Evolutionary conservation across 164 flowering plant species (phyloP), one percentile per base, ranked within the genome.

Genomic region (Houttuynia cordata): DNA sequence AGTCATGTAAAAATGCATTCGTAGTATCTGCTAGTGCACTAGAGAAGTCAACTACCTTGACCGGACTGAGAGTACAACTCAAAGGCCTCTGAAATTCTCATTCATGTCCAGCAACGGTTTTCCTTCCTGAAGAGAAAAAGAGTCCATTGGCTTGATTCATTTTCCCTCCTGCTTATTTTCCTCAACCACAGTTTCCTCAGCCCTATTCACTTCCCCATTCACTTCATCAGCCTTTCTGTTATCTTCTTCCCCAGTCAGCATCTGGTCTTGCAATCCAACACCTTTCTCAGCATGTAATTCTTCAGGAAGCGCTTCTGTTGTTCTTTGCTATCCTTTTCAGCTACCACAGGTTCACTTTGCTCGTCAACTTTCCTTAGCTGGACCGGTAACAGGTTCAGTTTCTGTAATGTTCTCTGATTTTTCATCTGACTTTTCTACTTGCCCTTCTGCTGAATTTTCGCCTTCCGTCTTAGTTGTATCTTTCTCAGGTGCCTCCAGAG

Each of bases 1-100:
- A 67, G 52, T 56, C 70, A 34, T 67, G 64, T 42, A 67, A 67
- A 40, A 30, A 2, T 18, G 70, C 70, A 13, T 61, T 67, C 18
- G 64, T 67, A 49, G 9, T 60, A 34, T 67, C 70, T 0, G 70
- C 70, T 22, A 54, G 56, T 19, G 70, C 70, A 13, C 61, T 67
- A 30, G 70, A 67, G 64, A 61, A 67, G 39, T 67, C 64, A 65
- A 61, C 61, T 40, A 10, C 65, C 24, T 56, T 61, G 56, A 61
- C 64, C 17, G 70, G 70, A 45, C 57, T 67, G 51, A 55, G 24
- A 3, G 56, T 25, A 21, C 64, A 61, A 53, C 61, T 67, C 51
- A 67, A 67, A 56, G 70, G 70, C 64, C 69, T 67, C 39, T 67
- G 58, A 67, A 20, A 23, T 45, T 24, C 37, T 37, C n/a, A 3